Percentiles rank a stretch among this genome's conserved stretches.
These are phyloP conservation scores for Pyricularia pennisetigena DNA, from an alignment of 2,329 filamentous ascomycete species.

Conservation along the genomic window DNA sequence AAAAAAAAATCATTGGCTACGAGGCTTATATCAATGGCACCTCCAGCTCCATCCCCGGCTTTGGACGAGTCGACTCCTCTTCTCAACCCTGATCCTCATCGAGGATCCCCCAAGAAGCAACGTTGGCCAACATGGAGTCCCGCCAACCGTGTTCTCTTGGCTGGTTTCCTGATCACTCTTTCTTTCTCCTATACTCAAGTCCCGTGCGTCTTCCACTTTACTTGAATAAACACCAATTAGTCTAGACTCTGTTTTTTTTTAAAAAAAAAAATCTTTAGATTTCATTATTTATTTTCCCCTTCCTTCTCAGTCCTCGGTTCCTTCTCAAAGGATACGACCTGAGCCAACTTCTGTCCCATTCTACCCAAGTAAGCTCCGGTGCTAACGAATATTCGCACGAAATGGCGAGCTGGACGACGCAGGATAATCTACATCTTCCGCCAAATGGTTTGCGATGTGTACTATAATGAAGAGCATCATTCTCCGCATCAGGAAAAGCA, in stretches of 20 bases:
- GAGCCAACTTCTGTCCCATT: neutral
- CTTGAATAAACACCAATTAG: neutral
- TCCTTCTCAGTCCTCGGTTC: neutral
- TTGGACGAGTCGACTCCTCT: conserved; percentile 4
- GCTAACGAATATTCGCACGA: neutral
- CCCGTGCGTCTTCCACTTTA: conserved; percentile 23
- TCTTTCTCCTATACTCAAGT: conserved; percentile 40
- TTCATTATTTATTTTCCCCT: too few species aligned
- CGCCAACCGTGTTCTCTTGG: conserved; percentile 40
- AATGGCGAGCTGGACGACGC: neutral
- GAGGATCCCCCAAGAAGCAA: neutral
- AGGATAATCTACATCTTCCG: conserved; percentile 54
- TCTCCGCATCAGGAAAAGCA: conserved; percentile 31
- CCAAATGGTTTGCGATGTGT: conserved; percentile 62
- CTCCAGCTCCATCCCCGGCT: neutral
- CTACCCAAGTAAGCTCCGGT: neutral
- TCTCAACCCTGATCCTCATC: neutral
- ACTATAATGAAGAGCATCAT: conserved; percentile 43
- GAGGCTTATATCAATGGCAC: neutral
- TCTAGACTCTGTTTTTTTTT: too few species aligned
- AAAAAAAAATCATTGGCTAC: neutral
- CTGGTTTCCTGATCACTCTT: conserved; percentile 48
- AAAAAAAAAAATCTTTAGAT: too few species aligned
- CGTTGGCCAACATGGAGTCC: conserved; percentile 9
- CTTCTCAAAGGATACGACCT: neutral